A percentile compares a stretch with the other conserved stretches of the same genome.
phyloP scores from a whole-genome alignment of 2,329 filamentous ascomycete genomes.

The Tolypocladium tropicale region DNA sequence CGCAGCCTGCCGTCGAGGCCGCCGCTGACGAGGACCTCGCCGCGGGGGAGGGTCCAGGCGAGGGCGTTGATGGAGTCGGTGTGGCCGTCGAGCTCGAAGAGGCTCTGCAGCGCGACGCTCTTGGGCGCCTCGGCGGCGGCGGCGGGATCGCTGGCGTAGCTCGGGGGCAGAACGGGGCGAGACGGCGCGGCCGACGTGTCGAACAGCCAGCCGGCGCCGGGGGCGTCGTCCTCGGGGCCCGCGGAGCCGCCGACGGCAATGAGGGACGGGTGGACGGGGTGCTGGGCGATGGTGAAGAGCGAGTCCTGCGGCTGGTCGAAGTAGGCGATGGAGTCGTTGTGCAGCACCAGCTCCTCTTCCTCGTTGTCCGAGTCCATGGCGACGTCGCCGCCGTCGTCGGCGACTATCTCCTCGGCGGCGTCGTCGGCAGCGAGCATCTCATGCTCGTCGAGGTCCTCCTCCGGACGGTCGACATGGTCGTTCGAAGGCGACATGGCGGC shows the following conservation, averaged over 20 bases:
- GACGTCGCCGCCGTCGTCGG: slow-evolving; percentile 51
- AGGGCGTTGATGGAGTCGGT: slow-evolving; percentile 84
- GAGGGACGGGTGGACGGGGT: slow-evolving; percentile 67
- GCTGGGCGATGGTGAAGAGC: slow-evolving; percentile 90
- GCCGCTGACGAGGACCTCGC: slow-evolving; percentile 76
- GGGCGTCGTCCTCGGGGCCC: slow-evolving; percentile 45
- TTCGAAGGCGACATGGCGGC: slow-evolving; percentile 19
- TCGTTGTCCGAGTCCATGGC: slow-evolving; percentile 73
- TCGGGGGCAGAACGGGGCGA: slow-evolving; percentile 62
- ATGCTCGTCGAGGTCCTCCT: slow-evolving; percentile 40
- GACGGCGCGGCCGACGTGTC: slow-evolving; percentile 56
- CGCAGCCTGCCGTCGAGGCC: slow-evolving; percentile 79
- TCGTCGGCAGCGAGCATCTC: slow-evolving; percentile 63
- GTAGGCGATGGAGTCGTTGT: slow-evolving; percentile 89
- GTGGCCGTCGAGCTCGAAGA: slow-evolving; percentile 80
- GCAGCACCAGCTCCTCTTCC: slow-evolving; percentile 63
- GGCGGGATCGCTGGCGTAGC: slow-evolving; percentile 58
- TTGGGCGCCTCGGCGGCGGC: slow-evolving; percentile 34
- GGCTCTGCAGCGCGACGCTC: slow-evolving; percentile 48
- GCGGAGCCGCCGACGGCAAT: slow-evolving; percentile 77
- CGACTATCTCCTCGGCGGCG: slow-evolving; percentile 61
- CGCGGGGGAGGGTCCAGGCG: slow-evolving; percentile 70
- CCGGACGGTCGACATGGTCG: slow-evolving; percentile 49
- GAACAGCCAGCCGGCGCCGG: slow-evolving; percentile 78
- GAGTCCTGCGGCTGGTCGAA: slow-evolving; percentile 87